Base-by-base conservation (phyloP, 257 asterid genomes). In the Gentiana dahurica region DNA sequence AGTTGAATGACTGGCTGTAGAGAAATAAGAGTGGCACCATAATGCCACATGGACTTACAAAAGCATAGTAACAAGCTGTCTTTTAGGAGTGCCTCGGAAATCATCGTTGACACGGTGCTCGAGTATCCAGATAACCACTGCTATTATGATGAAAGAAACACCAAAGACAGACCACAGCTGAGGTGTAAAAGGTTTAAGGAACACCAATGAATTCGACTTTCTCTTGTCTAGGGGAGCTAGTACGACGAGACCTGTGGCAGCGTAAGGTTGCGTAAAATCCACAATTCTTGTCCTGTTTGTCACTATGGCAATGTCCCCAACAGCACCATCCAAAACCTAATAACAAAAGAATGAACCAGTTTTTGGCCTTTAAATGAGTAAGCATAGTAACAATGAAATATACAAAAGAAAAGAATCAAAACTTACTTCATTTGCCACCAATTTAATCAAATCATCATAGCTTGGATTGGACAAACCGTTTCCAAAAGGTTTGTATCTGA, bases 211-310 rank as follows among this genome's bases (percentile, higher is more conserved):
- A 53, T 75, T 80, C 4, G 85, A 71, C 66, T 80, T 82, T 66
- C 67, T 59, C 57, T 63, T 68, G 53, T 59, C 75, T 41, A 79
- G 74, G 2, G 80, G 84, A 55, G 80, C 89, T 45, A 84, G 83
- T 61, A 84, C 81, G 76, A 84, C 85, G 53, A 84, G 90, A 43
- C 94, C 94, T 6, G 87, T 69, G 13, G 82, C 70, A 59, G 83
- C 80, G 58, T 57, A 84, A 2, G 94, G 94, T 73, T 77, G 90
- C 37, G 94, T 81, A 57, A 84, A 84, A 61, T 84, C 94, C 60
- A 79, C 87, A 11, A 65, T 46, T 52, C 63, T 77, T 6, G 90
- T 81, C 51, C 90, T 77, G 47, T 74, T 79, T 8, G 77, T 73
- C 49, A 73, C 72, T 50, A 74, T 70, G 35, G 79, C 53, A 12